Conservation (phyloP, 352 stramenopile species). For the Pythium guiyangense region DNA sequence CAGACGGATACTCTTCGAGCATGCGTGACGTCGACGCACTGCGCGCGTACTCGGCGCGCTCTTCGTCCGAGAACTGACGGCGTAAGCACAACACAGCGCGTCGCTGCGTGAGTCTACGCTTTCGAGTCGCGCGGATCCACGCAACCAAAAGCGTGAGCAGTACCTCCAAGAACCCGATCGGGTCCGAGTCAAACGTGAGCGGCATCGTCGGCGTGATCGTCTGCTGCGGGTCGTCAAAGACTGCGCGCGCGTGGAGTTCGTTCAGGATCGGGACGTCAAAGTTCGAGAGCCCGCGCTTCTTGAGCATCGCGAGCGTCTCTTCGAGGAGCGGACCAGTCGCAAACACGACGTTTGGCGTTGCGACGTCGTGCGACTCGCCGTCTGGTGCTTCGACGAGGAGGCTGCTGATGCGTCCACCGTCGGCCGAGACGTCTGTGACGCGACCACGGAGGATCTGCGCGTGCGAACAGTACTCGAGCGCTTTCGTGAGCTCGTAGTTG, state of each 20-base stretch:
- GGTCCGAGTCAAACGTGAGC: constrained; percentile 72
- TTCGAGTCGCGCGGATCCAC: neutral
- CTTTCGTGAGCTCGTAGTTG: constrained; percentile 63
- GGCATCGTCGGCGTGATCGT: constrained; percentile 49
- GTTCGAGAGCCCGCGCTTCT: constrained; percentile 41
- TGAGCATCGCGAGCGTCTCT: constrained; percentile 56
- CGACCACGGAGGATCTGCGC: constrained; percentile 51
- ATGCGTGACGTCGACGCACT: constrained; percentile 36
- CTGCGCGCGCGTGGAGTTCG: constrained; percentile 63
- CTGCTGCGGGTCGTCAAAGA: constrained; percentile 58
- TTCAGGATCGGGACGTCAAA: constrained; percentile 67
- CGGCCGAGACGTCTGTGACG: constrained; percentile 54
- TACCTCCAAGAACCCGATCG: constrained; percentile 57
- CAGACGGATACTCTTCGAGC: constrained; percentile 52
- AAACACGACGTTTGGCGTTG: constrained; percentile 64
- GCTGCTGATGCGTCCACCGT: constrained; percentile 42
- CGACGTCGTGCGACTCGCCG: constrained; percentile 52
- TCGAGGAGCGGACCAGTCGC: constrained; percentile 66
- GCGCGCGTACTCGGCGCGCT: constrained; percentile 31
- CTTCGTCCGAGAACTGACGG: constrained; percentile 47
- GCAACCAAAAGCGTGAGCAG: neutral
- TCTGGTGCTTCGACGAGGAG: constrained; percentile 46
- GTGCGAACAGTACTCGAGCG: constrained; percentile 53
- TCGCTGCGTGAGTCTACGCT: neutral
- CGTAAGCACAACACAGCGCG: no score